Evolutionary conservation across 345 rosid species (phyloP).

Genomic region (Acer saccharum): DNA sequence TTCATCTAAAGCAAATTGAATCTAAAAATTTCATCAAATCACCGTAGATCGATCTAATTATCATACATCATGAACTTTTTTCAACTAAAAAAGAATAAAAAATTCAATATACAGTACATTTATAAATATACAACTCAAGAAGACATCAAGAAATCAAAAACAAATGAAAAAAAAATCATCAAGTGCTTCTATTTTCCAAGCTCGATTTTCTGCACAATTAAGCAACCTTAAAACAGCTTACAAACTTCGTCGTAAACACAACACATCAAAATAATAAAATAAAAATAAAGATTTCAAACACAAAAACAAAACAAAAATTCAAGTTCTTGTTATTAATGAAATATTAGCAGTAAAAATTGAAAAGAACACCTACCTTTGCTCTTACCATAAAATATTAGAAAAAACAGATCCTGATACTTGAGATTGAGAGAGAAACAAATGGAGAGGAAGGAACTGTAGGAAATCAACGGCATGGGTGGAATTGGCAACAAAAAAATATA

Average conservation of each 20-base stretch:
- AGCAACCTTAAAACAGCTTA: not conserved
- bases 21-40: too few species aligned
- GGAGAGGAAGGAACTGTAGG: slow-evolving; percentile 21
- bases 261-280: too few species aligned
- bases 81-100: too few species aligned
- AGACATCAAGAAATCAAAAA: not conserved
- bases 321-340: not conserved
- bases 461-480: slow-evolving; percentile 25
- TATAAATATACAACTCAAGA: not conserved
- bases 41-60: too few species aligned
- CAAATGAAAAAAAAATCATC: too few species aligned
- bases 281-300: too few species aligned
- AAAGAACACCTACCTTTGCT: too few species aligned
- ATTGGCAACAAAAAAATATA: slow-evolving; percentile 11
- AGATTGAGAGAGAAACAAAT: not conserved
- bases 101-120: too few species aligned
- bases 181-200: not conserved
- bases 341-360: too few species aligned
- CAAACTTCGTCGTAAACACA: not conserved
- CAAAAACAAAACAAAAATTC: too few species aligned
- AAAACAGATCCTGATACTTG: not conserved
- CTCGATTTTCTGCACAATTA: not conserved
- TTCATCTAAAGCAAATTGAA: too few species aligned
- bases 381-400: not conserved
- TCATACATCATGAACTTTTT: too few species aligned